Base-by-base conservation (phyloP, 2,329 filamentous ascomycete genomes). In the Dactylellina haptotyla region DNA sequence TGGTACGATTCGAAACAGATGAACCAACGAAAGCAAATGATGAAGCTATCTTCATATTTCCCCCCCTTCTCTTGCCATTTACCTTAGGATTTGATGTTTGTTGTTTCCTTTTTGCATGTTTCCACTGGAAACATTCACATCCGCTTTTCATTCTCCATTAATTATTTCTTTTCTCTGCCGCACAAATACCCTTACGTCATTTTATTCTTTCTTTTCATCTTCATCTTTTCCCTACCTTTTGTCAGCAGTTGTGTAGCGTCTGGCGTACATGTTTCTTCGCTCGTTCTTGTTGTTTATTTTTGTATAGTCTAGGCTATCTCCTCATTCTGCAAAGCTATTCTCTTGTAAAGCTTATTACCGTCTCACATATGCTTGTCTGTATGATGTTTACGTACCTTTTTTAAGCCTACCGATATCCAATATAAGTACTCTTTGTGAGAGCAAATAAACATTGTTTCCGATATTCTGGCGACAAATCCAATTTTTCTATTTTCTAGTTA, bases 221-320 rank as follows among this genome's bases (percentile, higher is more conserved):
- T 37, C 37, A n/a, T 25, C 32, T 45, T 45, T 34, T 16, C n/a
- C 10, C 32, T 5, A 50, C 14, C 23, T 51, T 18, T 10, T 20
- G 10, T 23, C 18, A 39, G 43, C 26, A n/a, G 16, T 53, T 39
- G 45, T 56, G 61, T 66, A 66, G 62, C 62, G 62, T 66, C 62
- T 58, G 62, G 62, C 62, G 62, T 66, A 50, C 57, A 23, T 14
- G 57, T 63, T 26, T 23, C 6, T 23, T 32, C 14, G n/a, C 25
- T 56, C 16, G n/a, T 20, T 23, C 39, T 2, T 46, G 39, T 41
- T 28, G n/a, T 9, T 45, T 16, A n/a, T 54, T 14, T 57, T 1
- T 57, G 4, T 54, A 8, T 34, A 50, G n/a, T 37, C 28, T 32
- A 16, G n/a, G 14, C 37, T 4, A 10, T 28, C 2, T 46, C 2